phyloP scores from a whole-genome alignment of 1,284 basidiomycete genomes.

The Sphagnurus paluster region DNA sequence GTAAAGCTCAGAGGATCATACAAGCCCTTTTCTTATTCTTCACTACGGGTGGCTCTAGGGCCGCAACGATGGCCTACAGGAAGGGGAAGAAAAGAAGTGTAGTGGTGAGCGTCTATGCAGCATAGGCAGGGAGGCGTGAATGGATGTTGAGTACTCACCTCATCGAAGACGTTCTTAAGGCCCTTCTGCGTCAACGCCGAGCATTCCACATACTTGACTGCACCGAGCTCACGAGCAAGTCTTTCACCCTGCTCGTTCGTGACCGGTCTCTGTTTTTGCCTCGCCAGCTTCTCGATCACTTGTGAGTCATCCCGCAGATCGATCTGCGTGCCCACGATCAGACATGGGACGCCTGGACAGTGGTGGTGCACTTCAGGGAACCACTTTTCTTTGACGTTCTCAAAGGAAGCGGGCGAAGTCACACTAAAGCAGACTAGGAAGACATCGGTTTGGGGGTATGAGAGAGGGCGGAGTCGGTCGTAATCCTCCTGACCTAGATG shows the following conservation, averaged over 20 bases:
- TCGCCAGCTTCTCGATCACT: conserved; percentile 92
- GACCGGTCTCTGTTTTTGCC: conserved; percentile 96
- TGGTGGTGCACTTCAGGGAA: conserved; percentile 99
- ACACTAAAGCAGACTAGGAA: conserved; percentile 99
- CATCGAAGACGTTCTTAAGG: conserved; percentile 99
- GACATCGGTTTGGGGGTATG: conserved; percentile 99
- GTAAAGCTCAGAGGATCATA: conserved; percentile 69
- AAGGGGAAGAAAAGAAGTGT: conserved; percentile 15
- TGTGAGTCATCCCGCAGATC: conserved; percentile 93
- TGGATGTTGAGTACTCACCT: conserved; percentile 67
- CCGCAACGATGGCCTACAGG: conserved; percentile 92
- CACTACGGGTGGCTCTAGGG: conserved; percentile 92
- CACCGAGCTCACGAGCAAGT: conserved; percentile 93
- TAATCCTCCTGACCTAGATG: conserved; percentile 96
- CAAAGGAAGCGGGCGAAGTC: conserved; percentile 96
- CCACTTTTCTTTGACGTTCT: conserved; percentile 99
- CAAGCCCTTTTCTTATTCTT: conserved; percentile 81
- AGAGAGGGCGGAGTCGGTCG: conserved; percentile 96
- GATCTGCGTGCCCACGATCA: conserved; percentile 98
- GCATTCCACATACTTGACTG: conserved; percentile 99
- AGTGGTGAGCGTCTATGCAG: conserved; percentile 13
- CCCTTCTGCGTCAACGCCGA: conserved; percentile 99
- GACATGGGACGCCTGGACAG: conserved; percentile 99
- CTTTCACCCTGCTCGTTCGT: conserved; percentile 88
- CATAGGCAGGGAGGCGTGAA: conserved; percentile 6